These are phyloP conservation scores for Talaromyces thailandensis DNA, from an alignment of 495 filamentous ascomycete species.

Conservation along the genomic window DNA sequence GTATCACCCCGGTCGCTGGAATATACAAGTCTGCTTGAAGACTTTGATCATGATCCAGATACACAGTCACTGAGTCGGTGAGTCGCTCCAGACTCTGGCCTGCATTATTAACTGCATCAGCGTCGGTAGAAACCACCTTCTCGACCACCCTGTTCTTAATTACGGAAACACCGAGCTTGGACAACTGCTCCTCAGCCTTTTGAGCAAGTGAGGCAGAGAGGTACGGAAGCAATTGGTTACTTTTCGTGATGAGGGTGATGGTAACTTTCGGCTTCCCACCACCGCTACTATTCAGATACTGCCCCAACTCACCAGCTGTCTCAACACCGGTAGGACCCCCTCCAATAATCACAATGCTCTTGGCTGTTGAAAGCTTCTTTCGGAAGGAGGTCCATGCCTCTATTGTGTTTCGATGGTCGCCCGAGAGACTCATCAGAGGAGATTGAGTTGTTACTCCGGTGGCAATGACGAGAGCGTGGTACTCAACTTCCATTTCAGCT, in stretches of 20 bases:
- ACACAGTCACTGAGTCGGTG: slow-evolving; percentile 17
- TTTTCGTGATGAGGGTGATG: slow-evolving; percentile 34
- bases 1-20: slow-evolving; percentile 33
- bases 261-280: slow-evolving; percentile 27
- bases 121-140: slow-evolving; percentile 10
- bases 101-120: slow-evolving; percentile 15
- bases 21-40: slow-evolving; percentile 39
- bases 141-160: slow-evolving; percentile 25
- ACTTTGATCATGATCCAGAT: slow-evolving; percentile 24
- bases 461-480: slow-evolving; percentile 36
- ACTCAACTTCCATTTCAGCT: slow-evolving; percentile 17
- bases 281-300: slow-evolving; percentile 35
- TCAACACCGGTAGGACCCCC: slow-evolving; percentile 34
- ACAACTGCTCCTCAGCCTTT: slow-evolving; percentile 32
- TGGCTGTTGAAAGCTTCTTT: slow-evolving; percentile 24
- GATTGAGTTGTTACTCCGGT: slow-evolving; percentile 25
- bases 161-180: slow-evolving; percentile 33
- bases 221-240: slow-evolving; percentile 33
- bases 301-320: slow-evolving; percentile 42
- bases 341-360: slow-evolving; percentile 35
- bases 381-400: slow-evolving; percentile 28
- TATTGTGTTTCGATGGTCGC: slow-evolving; percentile 10
- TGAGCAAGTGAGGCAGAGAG: slow-evolving; percentile 25
- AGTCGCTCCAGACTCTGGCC: neutral
- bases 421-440: slow-evolving; percentile 19